Base-by-base conservation (phyloP, 2,329 filamentous ascomycete genomes). In the Ramularia endophylla region DNA sequence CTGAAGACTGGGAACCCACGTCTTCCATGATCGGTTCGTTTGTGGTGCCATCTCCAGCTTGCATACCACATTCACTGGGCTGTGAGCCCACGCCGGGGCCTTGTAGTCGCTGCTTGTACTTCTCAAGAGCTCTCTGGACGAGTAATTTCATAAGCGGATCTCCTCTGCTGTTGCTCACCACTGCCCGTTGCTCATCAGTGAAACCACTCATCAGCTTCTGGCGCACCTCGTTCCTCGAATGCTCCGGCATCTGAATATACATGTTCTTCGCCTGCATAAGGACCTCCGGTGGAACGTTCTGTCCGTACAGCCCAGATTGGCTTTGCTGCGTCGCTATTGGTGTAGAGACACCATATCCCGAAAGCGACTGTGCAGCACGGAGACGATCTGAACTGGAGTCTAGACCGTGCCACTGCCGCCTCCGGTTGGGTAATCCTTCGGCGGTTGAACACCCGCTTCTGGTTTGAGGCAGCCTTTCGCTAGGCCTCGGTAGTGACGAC, bases 31-130 rank as follows among this genome's bases (percentile, higher is more conserved):
- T 64, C 58, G 40, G 58, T 52, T 44, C 60, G 35, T 18, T 64
- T 55, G 63, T 61, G 58, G 64, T 62, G 2, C 53, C 58, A 46
- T 64, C 64, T 15, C 51, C 58, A 56, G 65, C 63, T 13, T 43
- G 29, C 46, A 51, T 50, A 30, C 35, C 40, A 36, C 36, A 39
- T 12, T 40, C 41, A 40, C 46, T 50, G 20, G 48, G 47, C 27
- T 38, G 43, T 36, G 42, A 13, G 27, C 36, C 25, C 46, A 42
- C 41, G 41, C 47, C 31, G 6, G 22, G 22, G 22, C 6, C 22
- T 25, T 46, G 47, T 30, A 41, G 34, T 37, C 36, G 36, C 8
- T 28, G 36, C 18, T 40, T 41, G 20, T 34, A 22, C 28, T 22
- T 32, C 16, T 47, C 25, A 28, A 44, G 22, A 13, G 48, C 36